These are phyloP conservation scores for Podospora bellae-mahoneyi DNA, from an alignment of 495 filamentous ascomycete genomes.

Conservation along the genomic window DNA sequence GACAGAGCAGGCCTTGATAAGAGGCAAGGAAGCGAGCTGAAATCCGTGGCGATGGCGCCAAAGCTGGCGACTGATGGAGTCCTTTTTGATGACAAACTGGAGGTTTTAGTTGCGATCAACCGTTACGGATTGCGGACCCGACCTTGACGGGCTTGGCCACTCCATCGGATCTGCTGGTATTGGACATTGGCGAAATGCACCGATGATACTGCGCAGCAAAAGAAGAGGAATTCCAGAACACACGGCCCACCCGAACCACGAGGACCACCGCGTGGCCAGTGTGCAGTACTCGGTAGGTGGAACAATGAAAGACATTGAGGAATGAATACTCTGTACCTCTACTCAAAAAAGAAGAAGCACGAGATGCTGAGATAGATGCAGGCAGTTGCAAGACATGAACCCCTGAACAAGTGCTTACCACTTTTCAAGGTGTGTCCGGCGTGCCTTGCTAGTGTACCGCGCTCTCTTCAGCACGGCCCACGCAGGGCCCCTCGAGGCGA, in stretches of 20 bases:
- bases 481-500: constrained; percentile 2
- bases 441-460: too few relatives aligned
- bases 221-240: not conserved
- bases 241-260: not conserved
- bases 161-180: not conserved
- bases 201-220: not conserved
- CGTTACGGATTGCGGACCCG: constrained; percentile 9
- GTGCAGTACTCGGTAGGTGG: not conserved
- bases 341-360: not conserved
- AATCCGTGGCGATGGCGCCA: not conserved
- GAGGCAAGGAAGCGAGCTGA: too few relatives aligned
- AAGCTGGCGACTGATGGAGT: not conserved
- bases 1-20: not conserved
- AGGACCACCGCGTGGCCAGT: not conserved
- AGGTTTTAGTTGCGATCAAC: constrained; percentile 17
- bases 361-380: not conserved
- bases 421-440: too few relatives aligned
- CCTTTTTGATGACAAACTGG: constrained; percentile 9
- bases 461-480: not conserved
- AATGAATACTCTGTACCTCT: not conserved
- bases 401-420: constrained; percentile 1
- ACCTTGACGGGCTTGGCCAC: not conserved
- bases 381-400: constrained; percentile 2
- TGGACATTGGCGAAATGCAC: not conserved
- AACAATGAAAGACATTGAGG: not conserved